These are phyloP conservation scores for Acacia confusa DNA, from an alignment of 306 rosid genomes.

Conservation along the genomic window DNA sequence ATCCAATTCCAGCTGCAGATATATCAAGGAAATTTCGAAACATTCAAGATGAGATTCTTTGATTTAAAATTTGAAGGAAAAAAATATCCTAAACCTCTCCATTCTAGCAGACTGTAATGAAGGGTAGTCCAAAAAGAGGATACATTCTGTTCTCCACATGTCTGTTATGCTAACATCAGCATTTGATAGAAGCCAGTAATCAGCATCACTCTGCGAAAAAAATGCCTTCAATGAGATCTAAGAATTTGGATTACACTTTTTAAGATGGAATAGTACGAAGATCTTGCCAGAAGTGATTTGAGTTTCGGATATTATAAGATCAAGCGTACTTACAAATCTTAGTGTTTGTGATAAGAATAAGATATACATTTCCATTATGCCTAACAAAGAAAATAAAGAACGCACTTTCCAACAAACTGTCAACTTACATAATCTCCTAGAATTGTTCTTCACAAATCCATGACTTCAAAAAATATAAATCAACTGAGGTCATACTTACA, in stretches of 20 bases:
- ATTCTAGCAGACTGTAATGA: background rate
- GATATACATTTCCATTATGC: conserved; percentile 11
- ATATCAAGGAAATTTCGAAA: conserved; percentile 48
- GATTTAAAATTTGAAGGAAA: background rate
- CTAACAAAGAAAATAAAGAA: background rate
- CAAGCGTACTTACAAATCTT: background rate
- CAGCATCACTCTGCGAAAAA: conserved; percentile 73
- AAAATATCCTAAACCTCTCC: conserved; percentile 25
- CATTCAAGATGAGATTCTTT: conserved; percentile 10
- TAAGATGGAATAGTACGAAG: background rate
- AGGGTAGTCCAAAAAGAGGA: background rate
- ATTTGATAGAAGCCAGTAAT: conserved; percentile 95
- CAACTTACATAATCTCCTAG: background rate
- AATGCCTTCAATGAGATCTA: conserved; percentile 27
- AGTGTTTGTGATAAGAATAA: background rate
- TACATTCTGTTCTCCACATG: conserved; percentile 94
- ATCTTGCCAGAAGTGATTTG: conserved; percentile 23
- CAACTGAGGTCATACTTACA: conserved; percentile 57
- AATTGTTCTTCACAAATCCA: conserved; percentile 11
- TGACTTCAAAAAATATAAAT: conserved; percentile 4
- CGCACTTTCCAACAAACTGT: conserved; percentile 5
- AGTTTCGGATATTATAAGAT: conserved; percentile 1
- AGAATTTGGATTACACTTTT: conserved; percentile 1
- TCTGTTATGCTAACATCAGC: conserved; percentile 88
- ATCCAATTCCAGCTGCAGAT: conserved; percentile 65